Conservation (phyloP, 2,329 filamentous ascomycete genomes). For the Periconia sp. region DNA sequence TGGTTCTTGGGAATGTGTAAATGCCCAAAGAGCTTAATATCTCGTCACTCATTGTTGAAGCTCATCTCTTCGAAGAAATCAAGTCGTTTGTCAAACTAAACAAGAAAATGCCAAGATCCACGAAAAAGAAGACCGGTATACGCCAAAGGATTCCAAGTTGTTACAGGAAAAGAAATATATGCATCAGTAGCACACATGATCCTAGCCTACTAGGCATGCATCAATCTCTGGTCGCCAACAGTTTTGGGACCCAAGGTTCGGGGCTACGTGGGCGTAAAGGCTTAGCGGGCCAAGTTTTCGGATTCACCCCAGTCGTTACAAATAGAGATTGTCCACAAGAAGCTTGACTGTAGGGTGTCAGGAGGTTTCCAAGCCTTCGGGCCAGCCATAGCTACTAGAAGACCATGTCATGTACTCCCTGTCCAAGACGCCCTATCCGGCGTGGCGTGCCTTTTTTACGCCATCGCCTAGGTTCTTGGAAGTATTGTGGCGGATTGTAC, state of each 20-base stretch:
- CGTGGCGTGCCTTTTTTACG: not conserved
- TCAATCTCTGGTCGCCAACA: not conserved
- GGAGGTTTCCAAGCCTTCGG: not conserved
- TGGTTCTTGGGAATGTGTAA: not conserved
- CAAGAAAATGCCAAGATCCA: no score
- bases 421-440: not conserved
- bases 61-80: no score
- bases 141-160: no score
- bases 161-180: not conserved
- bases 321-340: not conserved
- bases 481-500: conserved; percentile 24
- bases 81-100: no score
- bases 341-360: not conserved
- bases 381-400: not conserved
- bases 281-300: not conserved
- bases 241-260: not conserved
- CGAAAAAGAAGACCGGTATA: no score
- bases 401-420: not conserved
- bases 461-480: conserved; percentile 23
- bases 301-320: not conserved
- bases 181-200: not conserved
- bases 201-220: not conserved
- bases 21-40: not conserved
- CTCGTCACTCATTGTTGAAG: no score
- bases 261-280: not conserved